Evolutionary conservation across 1,284 basidiomycete genomes (phyloP).

Genomic region (Austroboletus niveus): DNA sequence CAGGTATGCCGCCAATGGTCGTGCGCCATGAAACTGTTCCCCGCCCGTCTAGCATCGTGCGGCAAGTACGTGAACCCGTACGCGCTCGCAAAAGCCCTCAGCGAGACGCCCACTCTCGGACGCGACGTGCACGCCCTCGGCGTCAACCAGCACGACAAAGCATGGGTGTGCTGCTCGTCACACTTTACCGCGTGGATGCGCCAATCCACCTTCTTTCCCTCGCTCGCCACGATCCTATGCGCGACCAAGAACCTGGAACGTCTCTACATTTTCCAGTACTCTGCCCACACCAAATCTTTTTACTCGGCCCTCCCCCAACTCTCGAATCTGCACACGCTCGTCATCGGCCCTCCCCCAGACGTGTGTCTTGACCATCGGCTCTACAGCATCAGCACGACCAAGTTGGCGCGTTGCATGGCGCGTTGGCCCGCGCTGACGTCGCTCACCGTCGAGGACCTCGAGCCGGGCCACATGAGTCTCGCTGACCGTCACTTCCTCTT

Average conservation of each 20-base stretch:
- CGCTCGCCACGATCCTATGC: not conserved
- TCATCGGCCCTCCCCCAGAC: not conserved
- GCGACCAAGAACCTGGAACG: not conserved
- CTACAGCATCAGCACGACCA: not conserved
- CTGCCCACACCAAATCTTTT: not conserved
- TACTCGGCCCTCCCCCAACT: constrained; percentile 1
- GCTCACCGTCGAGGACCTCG: not conserved
- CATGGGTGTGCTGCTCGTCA: too few species aligned
- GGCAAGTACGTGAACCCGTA: constrained; percentile 14
- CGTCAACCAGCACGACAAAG: not conserved
- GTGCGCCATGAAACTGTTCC: constrained; percentile 1
- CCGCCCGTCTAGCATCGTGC: not conserved
- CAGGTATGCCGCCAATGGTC: constrained; percentile 11
- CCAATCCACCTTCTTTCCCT: not conserved
- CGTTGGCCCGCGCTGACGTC: constrained; percentile 5
- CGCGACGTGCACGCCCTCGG: not conserved
- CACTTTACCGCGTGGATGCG: not conserved
- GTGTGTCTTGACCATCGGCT: not conserved
- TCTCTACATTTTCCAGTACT: not conserved
- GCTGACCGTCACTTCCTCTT: not conserved
- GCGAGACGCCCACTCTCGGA: constrained; percentile 1
- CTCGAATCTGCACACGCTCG: not conserved
- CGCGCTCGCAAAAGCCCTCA: not conserved
- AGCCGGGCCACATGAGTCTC: not conserved
- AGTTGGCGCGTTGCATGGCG: constrained; percentile 2